Base-by-base conservation (phyloP, 2,329 filamentous ascomycete genomes). In the Nannizziopsis barbatae region DNA sequence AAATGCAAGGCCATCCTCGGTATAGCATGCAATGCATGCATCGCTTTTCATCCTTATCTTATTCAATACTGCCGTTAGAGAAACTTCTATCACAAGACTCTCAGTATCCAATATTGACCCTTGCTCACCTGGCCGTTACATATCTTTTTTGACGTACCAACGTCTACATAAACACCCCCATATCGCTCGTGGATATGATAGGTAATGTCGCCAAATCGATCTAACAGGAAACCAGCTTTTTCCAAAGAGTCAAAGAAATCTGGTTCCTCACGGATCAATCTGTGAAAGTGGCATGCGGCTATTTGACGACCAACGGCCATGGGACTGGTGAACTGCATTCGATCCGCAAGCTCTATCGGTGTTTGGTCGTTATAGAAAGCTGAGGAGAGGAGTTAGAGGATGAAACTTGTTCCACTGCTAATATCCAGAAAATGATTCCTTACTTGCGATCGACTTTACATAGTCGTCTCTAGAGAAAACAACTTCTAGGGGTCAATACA, bases 161-260 rank as follows among this genome's bases (percentile, higher is more conserved):
- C 66, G 49, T 74, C 71, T 42, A 74, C 65, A 52, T 73, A 73
- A 54, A 74, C 70, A 0, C 71, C 70, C 3, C 71, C 71, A 27
- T 65, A 61, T 1, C 68, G 64, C 42, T 70, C 64, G 49, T 61
- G 65, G 27, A 73, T 60, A 46, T 69, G 64, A 32, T 56, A 59
- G 42, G 61, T 58, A 17, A 66, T 55, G 59, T 69, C 58, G 48
- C 57, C 57, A 58, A 62, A 55, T 45, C 68, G 52, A 47, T 72
- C 68, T 5, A 68, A 42, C 15, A 58, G 59, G 56, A 74, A 74
- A 1, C 71, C 71, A 0, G 62, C 69, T 2, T 55, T 55, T 45
- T 66, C 61, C 5, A 74, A 61, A 1, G 62, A 66, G 42, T 70
- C 67, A 31, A 69, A 67, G n/a, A 56, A 57, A 32, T 65, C 58